phyloP scores from a whole-genome alignment of 192 early-diverging fungal genomes.

The Coemansia pectinata region DNA sequence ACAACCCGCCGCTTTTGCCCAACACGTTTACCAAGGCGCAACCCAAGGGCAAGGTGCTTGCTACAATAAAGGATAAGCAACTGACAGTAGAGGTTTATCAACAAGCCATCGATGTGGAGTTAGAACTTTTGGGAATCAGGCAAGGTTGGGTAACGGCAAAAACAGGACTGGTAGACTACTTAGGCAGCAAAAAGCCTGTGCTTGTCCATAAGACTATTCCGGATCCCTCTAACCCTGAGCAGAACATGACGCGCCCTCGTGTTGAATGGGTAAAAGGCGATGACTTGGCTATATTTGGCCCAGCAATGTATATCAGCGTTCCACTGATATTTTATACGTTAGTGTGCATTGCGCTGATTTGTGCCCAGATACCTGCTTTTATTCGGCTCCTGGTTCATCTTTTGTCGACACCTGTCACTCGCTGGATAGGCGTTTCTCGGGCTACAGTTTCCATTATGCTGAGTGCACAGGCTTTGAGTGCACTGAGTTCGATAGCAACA shows the following conservation, averaged over 20 bases:
- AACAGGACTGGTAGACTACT: background rate
- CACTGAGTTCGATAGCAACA: too few relatives aligned
- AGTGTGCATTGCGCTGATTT: background rate
- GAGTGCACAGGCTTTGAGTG: too few relatives aligned
- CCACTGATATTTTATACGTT: too few relatives aligned
- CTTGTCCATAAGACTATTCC: background rate
- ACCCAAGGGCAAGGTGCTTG: background rate
- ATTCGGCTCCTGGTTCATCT: background rate
- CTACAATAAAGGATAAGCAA: background rate
- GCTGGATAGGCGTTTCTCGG: background rate
- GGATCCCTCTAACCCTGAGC: background rate
- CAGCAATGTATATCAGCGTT: background rate
- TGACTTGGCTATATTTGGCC: background rate
- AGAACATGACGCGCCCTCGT: background rate
- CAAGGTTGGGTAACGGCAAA: conserved; percentile 5
- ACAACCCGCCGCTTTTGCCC: conserved; percentile 1
- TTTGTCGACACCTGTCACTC: background rate
- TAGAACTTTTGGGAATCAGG: conserved; percentile 9
- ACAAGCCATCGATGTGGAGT: conserved; percentile 3
- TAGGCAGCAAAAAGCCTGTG: background rate
- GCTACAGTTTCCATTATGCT: background rate
- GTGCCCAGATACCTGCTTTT: background rate
- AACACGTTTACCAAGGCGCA: background rate
- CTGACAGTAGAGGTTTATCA: background rate
- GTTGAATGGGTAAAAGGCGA: background rate